phyloP scores from a whole-genome alignment of 2,329 filamentous ascomycete species.

The Ceratocystis harringtonii region DNA sequence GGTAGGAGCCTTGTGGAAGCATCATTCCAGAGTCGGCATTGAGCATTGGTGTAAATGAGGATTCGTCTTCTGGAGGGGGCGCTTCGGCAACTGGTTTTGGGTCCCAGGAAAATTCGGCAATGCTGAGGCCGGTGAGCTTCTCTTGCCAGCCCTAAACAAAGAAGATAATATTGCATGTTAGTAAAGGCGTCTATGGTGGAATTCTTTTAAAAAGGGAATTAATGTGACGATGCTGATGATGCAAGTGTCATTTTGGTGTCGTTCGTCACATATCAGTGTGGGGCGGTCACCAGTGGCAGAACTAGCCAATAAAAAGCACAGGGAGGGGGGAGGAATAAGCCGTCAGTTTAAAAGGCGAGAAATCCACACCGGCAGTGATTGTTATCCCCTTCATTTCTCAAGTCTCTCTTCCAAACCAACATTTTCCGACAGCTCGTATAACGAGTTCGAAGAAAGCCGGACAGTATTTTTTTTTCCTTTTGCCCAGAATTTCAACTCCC shows the following conservation, averaged over 20 bases:
- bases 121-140: slow-evolving; percentile 69
- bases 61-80: slow-evolving; percentile 19
- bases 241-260: background rate
- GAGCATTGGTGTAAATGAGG: slow-evolving; percentile 14
- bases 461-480: background rate
- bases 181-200: background rate
- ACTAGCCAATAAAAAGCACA: slow-evolving; percentile 11
- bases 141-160: slow-evolving; percentile 70
- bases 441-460: background rate
- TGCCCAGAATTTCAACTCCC: background rate
- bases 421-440: background rate
- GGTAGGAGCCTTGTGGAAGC: slow-evolving; percentile 23
- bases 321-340: slow-evolving; percentile 1
- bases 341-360: slow-evolving; percentile 14
- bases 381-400: slow-evolving; percentile 11
- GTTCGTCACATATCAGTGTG: background rate
- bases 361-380: slow-evolving; percentile 11
- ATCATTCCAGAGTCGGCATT: slow-evolving; percentile 21
- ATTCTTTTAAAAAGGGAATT: background rate
- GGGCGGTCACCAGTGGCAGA: slow-evolving; percentile 12
- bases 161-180: background rate
- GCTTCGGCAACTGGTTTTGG: slow-evolving; percentile 49
- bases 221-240: background rate
- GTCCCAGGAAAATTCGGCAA: slow-evolving; percentile 92
- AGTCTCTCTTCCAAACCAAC: background rate